These are phyloP conservation scores for Candolleomyces efflorescens DNA, from an alignment of 768 basidiomycete species.

Conservation along the genomic window DNA sequence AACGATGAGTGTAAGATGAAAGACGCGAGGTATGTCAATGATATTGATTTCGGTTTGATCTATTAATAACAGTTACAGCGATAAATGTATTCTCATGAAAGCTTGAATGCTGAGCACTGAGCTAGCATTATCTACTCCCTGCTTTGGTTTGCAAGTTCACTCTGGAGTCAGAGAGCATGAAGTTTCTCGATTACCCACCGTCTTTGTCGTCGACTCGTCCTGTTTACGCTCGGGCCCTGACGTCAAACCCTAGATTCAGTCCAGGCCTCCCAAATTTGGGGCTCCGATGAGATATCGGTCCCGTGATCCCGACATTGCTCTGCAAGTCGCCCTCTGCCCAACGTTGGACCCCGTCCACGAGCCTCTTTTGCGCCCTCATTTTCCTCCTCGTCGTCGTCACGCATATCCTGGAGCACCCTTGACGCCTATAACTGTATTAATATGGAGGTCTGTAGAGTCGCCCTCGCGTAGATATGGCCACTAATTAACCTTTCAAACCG, in stretches of 20 bases:
- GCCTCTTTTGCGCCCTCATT: constrained; percentile 17
- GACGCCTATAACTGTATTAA: constrained; percentile 19
- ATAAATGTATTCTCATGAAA: neutral
- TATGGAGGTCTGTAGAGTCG: constrained; percentile 43
- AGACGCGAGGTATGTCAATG: neutral
- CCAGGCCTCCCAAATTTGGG: no score
- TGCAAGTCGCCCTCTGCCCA: constrained; percentile 43
- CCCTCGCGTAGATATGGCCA: constrained; percentile 16
- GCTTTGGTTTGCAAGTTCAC: neutral
- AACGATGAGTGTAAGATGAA: neutral
- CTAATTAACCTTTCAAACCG: constrained; percentile 10
- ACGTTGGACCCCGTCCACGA: constrained; percentile 21
- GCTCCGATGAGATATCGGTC: constrained; percentile 8
- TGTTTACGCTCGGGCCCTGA: neutral
- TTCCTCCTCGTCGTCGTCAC: constrained; percentile 15
- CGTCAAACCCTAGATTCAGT: neutral
- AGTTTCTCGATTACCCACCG: neutral
- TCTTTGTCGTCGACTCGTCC: neutral
- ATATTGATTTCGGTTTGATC: neutral
- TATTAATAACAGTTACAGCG: neutral
- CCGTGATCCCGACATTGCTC: constrained; percentile 14
- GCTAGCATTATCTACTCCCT: neutral
- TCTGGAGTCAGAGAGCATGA: neutral
- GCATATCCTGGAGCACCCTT: constrained; percentile 15
- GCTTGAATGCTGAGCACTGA: neutral